These are phyloP conservation scores for Rhazya stricta DNA, from an alignment of 257 asterid genomes.

Conservation along the genomic window DNA sequence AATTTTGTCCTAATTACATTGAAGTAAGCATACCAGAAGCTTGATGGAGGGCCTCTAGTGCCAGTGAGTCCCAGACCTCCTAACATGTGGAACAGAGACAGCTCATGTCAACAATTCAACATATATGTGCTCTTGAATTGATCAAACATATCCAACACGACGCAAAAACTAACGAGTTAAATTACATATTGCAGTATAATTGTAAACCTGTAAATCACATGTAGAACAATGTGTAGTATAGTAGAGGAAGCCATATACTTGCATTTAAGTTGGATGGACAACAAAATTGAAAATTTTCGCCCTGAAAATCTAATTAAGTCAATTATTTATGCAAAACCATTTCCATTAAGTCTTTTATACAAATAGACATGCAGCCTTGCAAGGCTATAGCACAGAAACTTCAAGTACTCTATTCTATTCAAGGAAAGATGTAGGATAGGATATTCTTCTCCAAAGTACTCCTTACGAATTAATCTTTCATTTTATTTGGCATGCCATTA, in stretches of 20 bases:
- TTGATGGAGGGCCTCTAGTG: slow-evolving; percentile 71
- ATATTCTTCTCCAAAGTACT: not conserved
- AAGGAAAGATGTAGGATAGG: not conserved
- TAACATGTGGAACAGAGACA: slow-evolving; percentile 22
- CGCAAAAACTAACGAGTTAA: not conserved
- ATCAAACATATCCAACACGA: slow-evolving; percentile 1
- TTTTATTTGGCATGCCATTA: not conserved
- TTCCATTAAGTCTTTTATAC: not conserved
- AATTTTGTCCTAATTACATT: too few species aligned
- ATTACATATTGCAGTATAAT: not conserved
- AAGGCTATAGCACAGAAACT: not conserved
- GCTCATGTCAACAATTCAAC: slow-evolving; percentile 5
- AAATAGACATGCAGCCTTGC: not conserved
- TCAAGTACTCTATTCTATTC: too few species aligned
- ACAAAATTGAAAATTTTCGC: not conserved
- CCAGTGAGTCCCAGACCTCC: slow-evolving; percentile 87
- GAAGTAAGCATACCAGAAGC: slow-evolving; percentile 59
- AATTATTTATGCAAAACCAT: not conserved
- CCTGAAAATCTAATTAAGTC: not conserved
- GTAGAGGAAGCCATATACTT: not conserved
- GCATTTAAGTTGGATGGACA: not conserved
- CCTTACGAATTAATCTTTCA: not conserved
- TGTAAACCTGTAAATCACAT: not conserved
- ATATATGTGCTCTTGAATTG: not conserved
- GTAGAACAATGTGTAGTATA: not conserved